Base-by-base conservation (phyloP, 176 grass and related monocot species). In the Aegilops speltoides region DNA sequence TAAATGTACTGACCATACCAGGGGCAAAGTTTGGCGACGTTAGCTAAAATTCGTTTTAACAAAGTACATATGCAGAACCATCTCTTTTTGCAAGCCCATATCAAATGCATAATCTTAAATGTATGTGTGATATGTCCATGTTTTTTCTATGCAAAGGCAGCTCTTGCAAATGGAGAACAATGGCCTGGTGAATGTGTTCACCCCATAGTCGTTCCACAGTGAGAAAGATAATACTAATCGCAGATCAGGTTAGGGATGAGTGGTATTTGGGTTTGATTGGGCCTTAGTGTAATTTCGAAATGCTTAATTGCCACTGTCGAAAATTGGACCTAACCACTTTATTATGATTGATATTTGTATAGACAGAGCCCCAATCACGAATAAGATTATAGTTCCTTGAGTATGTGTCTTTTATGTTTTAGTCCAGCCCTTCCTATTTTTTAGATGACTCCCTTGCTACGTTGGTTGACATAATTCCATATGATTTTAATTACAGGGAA, bases 401-500 rank as follows among this genome's bases (percentile, higher is more conserved):
- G 15, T 38, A 64, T 90, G 32, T 17, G 4, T 66, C 1, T 81
- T 25, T 22, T 60, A 4, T 86, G 28, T 78, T 90, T 70, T 38
- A 54, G 2, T 76, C 9, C 20, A 72, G 6, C 46, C 31, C 29
- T 84, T 25, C 56, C 9, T 61, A 59, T 59, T 59, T 59, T 59
- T 59, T 22, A 59, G 54, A 59, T 59, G 54, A 20, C 54, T 59
- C 46, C 23, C 29, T 84, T 25, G 56, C 6, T 61, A 60, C 60
- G 48, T 80, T 66, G 41, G 16, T 76, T 87, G 80, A 87, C 33
- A 41, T 67, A 52, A 10, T 84, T 76, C 20, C 10, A 81, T 65
- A 26, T 70, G 66, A n/a, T 87, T 22, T 84, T 91, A 24, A n/a
- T 84, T 87, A 59, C 77, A 98, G 97, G 87, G 94, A 98, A 66